phyloP scores from a whole-genome alignment of 163 green algal species.

The Prototheca wickerhamii region DNA sequence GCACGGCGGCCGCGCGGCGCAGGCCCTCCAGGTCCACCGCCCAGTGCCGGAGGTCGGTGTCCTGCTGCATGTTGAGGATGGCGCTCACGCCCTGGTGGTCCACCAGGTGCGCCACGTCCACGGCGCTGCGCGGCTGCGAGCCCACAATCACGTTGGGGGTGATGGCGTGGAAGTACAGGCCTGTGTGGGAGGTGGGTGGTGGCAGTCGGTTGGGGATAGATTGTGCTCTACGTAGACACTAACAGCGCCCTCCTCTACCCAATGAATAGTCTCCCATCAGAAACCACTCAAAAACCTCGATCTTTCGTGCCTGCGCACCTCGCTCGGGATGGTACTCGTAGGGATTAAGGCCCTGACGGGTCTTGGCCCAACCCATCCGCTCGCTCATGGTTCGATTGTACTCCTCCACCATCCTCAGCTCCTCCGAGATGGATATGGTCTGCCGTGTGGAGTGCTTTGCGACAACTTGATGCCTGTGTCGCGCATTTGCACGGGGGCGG shows the following conservation, averaged over 20 bases:
- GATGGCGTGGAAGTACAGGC: constrained; percentile 36
- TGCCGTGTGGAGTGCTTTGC: not conserved
- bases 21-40: constrained; percentile 52
- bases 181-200: not conserved
- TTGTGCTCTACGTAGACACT: no score
- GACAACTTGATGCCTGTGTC: no score
- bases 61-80: constrained; percentile 65
- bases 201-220: not conserved
- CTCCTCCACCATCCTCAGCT: not conserved
- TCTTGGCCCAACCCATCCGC: constrained; percentile 46
- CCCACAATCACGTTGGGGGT: constrained; percentile 48
- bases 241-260: no score
- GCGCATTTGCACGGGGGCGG: no score
- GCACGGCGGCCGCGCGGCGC: constrained; percentile 19
- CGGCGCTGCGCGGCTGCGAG: constrained; percentile 49
- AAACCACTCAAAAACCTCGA: not conserved
- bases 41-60: constrained; percentile 84
- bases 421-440: not conserved
- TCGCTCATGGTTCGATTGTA: constrained; percentile 24
- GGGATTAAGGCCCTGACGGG: constrained; percentile 14
- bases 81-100: constrained; percentile 42
- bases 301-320: constrained; percentile 11
- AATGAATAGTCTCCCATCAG: not conserved
- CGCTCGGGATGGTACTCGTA: constrained; percentile 55
- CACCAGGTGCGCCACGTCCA: constrained; percentile 49